phyloP scores from a whole-genome alignment of 139 green algal species.

The Gonium pectorale region DNA sequence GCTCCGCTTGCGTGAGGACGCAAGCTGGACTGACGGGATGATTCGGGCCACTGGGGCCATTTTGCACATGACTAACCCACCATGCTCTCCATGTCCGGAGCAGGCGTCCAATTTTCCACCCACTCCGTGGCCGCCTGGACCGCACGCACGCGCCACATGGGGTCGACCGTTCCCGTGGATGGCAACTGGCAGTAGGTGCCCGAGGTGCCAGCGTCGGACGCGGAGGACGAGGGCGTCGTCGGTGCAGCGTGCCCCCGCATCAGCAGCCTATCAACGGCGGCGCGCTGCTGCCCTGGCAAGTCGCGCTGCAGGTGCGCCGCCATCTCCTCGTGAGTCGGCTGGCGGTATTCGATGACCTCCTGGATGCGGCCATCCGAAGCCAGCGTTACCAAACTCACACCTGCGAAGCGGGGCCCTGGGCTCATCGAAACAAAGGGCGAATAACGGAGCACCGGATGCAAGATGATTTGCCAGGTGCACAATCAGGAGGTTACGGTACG shows the following conservation, averaged over 20 bases:
- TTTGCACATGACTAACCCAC: too few species aligned
- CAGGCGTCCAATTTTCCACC: conserved; percentile 49
- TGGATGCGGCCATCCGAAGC: conserved; percentile 4
- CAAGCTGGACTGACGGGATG: too few species aligned
- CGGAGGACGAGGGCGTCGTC: not conserved
- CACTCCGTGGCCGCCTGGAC: conserved; percentile 41
- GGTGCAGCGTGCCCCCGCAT: conserved; percentile 10
- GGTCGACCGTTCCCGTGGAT: not conserved
- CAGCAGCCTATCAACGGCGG: conserved; percentile 9
- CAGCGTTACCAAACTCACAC: conserved; percentile 8
- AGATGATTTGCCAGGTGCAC: too few species aligned
- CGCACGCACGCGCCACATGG: conserved; percentile 40
- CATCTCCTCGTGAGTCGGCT: conserved; percentile 48
- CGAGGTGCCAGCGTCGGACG: not conserved
- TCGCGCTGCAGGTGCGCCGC: conserved; percentile 7
- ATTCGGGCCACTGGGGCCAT: too few species aligned
- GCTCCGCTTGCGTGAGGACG: too few species aligned
- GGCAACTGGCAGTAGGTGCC: conserved; percentile 36
- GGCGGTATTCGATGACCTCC: conserved; percentile 42
- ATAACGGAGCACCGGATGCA: too few species aligned
- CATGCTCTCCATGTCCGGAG: conserved; percentile 42
- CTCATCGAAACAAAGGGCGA: too few species aligned
- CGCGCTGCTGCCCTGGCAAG: not conserved
- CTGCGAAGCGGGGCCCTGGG: too few species aligned
- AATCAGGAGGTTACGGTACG: too few species aligned